These are phyloP conservation scores for Mortierella sp. DNA, from an alignment of 371 early-diverging fungal species.

Conservation along the genomic window DNA sequence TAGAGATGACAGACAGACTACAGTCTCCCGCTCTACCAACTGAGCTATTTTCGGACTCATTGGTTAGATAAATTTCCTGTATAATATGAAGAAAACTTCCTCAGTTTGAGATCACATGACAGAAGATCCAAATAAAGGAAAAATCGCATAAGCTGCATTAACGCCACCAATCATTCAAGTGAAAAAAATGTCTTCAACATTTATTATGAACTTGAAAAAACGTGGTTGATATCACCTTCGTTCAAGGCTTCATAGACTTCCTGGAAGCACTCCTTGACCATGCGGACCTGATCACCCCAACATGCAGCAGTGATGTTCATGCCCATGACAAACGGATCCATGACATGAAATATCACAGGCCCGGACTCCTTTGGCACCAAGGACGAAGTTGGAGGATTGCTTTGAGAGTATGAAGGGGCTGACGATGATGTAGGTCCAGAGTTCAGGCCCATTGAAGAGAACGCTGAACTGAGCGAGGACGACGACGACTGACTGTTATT, in stretches of 20 bases:
- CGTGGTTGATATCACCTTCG: constrained; percentile 48
- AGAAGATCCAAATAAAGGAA: not conserved
- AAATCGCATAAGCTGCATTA: not conserved
- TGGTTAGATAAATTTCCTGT: not conserved
- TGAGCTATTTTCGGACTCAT: constrained; percentile 10
- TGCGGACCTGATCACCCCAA: constrained; percentile 22
- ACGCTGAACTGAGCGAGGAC: not conserved
- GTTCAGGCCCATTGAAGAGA: not conserved
- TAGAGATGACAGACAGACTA: constrained; percentile 20
- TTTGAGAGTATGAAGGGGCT: not conserved
- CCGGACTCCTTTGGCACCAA: not conserved
- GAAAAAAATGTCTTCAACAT: not conserved
- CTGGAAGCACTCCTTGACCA: constrained; percentile 44
- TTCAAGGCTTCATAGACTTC: constrained; percentile 48
- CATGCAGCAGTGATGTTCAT: constrained; percentile 27
- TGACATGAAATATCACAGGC: constrained; percentile 25
- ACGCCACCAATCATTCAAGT: not conserved
- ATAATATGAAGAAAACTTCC: not conserved
- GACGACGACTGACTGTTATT: not conserved
- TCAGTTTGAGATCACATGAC: not conserved
- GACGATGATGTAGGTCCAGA: not conserved
- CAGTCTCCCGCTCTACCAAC: constrained; percentile 17
- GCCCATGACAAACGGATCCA: constrained; percentile 44
- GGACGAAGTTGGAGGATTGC: not conserved
- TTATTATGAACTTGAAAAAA: constrained; percentile 19